phyloP scores from a whole-genome alignment of 1,139 yeast species.

The Kurtzmaniella quercitrusa region DNA sequence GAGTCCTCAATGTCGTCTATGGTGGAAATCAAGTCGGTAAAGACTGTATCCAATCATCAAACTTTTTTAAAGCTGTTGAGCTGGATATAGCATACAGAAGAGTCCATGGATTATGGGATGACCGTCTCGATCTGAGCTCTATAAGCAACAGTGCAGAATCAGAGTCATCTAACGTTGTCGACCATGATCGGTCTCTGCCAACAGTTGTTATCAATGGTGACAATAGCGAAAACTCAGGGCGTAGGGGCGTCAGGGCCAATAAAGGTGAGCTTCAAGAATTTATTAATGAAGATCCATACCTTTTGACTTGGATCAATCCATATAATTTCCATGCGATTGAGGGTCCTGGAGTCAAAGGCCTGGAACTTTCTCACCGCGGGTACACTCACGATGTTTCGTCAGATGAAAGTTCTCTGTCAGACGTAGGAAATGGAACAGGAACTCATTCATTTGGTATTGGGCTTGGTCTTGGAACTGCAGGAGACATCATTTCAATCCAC shows the following conservation, averaged over 20 bases:
- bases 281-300: conserved; percentile 28
- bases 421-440: background rate
- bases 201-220: background rate
- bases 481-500: conserved; percentile 41
- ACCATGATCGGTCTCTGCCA: background rate
- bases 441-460: conserved; percentile 12
- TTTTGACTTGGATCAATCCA: conserved; percentile 32
- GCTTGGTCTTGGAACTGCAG: conserved; percentile 39
- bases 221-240: background rate
- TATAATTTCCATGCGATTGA: conserved; percentile 23
- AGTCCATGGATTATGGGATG: conserved; percentile 26
- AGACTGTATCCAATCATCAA: conserved; percentile 22
- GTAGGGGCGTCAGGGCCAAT: conserved; percentile 10
- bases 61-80: conserved; percentile 20
- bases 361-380: background rate
- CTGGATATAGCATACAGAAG: conserved; percentile 29
- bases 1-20: conserved; percentile 17
- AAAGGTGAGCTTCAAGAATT: conserved; percentile 27
- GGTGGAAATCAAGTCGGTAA: conserved; percentile 16
- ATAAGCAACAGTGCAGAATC: background rate
- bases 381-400: conserved; percentile 1
- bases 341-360: background rate
- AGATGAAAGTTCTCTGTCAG: conserved; percentile 3
- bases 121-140: conserved; percentile 17
- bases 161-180: no score